A percentile compares a stretch with the other conserved stretches of the same genome.
phyloP scores from a whole-genome alignment of 2,329 filamentous ascomycete species.

The Sporothrix variecibatus region DNA sequence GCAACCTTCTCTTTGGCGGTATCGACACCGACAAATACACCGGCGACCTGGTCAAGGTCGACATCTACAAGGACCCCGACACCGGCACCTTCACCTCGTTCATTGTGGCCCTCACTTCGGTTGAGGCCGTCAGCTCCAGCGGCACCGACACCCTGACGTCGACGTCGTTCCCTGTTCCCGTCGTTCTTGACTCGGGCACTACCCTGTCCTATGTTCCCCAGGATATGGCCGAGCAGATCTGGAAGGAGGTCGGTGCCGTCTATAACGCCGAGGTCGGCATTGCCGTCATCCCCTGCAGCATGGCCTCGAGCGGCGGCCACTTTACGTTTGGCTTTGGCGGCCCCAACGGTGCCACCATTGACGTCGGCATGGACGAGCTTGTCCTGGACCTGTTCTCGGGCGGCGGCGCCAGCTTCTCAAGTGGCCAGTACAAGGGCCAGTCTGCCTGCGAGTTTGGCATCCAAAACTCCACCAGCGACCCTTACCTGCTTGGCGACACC shows the following conservation, averaged over 20 bases:
- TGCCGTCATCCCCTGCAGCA: slow-evolving; percentile 54
- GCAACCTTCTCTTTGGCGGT: slow-evolving; percentile 77
- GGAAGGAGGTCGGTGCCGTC: slow-evolving; percentile 56
- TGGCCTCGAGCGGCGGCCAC: slow-evolving; percentile 47
- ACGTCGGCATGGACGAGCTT: slow-evolving; percentile 57
- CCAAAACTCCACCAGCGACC: slow-evolving; percentile 47
- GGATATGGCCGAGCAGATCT: slow-evolving; percentile 56
- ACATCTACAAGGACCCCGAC: slow-evolving; percentile 53
- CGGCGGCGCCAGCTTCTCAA: slow-evolving; percentile 42
- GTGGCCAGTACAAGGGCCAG: slow-evolving; percentile 48
- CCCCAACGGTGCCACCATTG: slow-evolving; percentile 50
- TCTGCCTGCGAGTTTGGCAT: slow-evolving; percentile 59
- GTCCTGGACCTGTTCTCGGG: slow-evolving; percentile 49
- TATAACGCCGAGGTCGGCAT: slow-evolving; percentile 43
- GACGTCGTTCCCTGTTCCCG: slow-evolving; percentile 51
- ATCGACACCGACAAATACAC: slow-evolving; percentile 74
- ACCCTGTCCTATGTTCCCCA: slow-evolving; percentile 70
- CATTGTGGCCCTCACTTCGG: slow-evolving; percentile 50
- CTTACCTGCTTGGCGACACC: slow-evolving; percentile 57
- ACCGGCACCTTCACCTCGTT: slow-evolving; percentile 48
- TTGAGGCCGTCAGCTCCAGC: slow-evolving; percentile 50
- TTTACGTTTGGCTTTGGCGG: slow-evolving; percentile 59
- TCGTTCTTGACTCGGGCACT: slow-evolving; percentile 74
- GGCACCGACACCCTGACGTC: slow-evolving; percentile 53
- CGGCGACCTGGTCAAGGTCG: slow-evolving; percentile 62